phyloP scores from a whole-genome alignment of 345 rosid species.

The Excoecaria cochinchinensis region DNA sequence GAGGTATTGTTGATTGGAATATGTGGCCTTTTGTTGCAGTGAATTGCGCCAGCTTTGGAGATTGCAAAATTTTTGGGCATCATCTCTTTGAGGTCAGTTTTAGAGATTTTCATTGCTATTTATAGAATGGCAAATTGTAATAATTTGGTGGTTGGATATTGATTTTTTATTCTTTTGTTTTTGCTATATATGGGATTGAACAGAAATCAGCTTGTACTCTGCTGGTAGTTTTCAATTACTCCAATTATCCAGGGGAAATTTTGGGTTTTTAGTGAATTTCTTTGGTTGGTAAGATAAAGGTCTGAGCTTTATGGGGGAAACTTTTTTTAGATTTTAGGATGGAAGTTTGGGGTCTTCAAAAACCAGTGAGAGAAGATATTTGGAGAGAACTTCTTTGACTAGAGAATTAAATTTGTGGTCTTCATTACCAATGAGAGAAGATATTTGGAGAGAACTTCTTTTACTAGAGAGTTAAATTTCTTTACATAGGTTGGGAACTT shows the following conservation, averaged over 20 bases:
- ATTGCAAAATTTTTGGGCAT: constrained; percentile 13
- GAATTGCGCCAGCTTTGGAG: constrained; percentile 37
- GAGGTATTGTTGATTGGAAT: constrained; percentile 33
- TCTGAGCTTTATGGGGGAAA: neutral
- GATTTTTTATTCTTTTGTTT: neutral
- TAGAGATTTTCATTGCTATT: constrained; percentile 19
- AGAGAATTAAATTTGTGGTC: constrained; percentile 13
- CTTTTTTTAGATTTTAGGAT: neutral
- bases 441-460: constrained; percentile 7
- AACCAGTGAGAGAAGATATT: no score
- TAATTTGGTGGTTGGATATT: constrained; percentile 6
- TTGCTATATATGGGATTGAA: constrained; percentile 9
- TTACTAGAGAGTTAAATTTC: constrained; percentile 6
- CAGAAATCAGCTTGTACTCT: constrained; percentile 13
- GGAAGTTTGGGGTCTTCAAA: no score
- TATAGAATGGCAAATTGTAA: constrained; percentile 14
- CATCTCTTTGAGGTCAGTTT: constrained; percentile 29
- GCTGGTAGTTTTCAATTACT: constrained; percentile 1
- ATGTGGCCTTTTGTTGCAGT: constrained; percentile 40
- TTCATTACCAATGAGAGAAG: constrained; percentile 5
- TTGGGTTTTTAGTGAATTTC: neutral
- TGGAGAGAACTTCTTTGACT: constrained; percentile 5
- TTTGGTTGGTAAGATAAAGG: no score
- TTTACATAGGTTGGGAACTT: constrained; percentile 9
- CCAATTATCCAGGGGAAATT: neutral